Conservation (phyloP, 2,329 filamentous ascomycete genomes). For the Drechslerella coelobrocha region DNA sequence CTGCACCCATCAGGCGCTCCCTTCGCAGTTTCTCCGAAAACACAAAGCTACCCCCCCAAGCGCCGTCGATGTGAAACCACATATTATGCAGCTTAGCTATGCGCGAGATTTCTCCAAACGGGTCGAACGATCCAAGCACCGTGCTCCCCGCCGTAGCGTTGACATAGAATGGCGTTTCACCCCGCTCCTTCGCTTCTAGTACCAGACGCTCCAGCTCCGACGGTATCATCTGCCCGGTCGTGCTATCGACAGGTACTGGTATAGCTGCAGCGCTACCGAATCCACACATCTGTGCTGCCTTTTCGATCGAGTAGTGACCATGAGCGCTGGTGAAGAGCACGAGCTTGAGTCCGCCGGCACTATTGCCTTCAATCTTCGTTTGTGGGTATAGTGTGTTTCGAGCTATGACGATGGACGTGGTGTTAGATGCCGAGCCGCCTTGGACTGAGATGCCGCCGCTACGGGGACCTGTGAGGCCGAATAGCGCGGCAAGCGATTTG, state of each 20-base stretch:
- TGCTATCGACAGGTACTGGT: constrained; percentile 73
- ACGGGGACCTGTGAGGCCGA: constrained; percentile 74
- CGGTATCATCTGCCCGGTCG: constrained; percentile 57
- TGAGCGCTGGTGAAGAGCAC: constrained; percentile 87
- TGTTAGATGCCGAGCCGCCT: constrained; percentile 84
- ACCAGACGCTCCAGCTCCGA: constrained; percentile 70
- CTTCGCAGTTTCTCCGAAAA: constrained; percentile 71
- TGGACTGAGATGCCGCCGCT: constrained; percentile 77
- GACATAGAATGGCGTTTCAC: constrained; percentile 87
- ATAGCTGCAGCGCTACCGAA: constrained; percentile 78
- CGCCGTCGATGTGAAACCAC: constrained; percentile 93
- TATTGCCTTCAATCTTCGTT: constrained; percentile 77
- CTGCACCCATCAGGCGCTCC: constrained; percentile 71
- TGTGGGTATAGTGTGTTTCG: constrained; percentile 83
- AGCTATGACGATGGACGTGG: constrained; percentile 83
- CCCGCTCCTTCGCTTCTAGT: constrained; percentile 67
- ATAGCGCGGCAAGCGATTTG: constrained; percentile 73
- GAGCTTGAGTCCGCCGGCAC: constrained; percentile 64
- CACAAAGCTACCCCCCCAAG: constrained; percentile 84
- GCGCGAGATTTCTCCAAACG: constrained; percentile 71
- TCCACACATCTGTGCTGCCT: constrained; percentile 89
- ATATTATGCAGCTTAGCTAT: constrained; percentile 75
- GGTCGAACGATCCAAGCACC: constrained; percentile 87
- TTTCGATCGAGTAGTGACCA: constrained; percentile 93
- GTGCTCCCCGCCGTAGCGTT: constrained; percentile 96